phyloP scores from a whole-genome alignment of 2,329 filamentous ascomycete genomes.

The Calycina herbarum region DNA sequence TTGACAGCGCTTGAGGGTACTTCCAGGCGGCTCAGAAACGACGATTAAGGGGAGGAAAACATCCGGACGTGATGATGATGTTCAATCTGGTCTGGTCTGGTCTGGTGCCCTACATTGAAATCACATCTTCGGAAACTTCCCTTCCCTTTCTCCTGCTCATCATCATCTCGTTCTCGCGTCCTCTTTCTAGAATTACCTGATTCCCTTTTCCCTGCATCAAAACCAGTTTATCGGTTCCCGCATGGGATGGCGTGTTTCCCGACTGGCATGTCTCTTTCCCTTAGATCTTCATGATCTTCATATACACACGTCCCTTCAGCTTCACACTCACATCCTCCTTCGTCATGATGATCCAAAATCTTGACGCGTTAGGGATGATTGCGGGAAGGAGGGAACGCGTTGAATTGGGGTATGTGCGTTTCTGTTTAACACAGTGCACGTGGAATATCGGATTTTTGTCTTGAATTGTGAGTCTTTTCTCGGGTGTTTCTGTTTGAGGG shows the following conservation, averaged over 20 bases:
- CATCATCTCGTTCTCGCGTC: background rate
- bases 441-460: slow-evolving; percentile 3
- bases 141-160: background rate
- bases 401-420: background rate
- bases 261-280: background rate
- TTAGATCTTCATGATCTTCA: background rate
- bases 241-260: background rate
- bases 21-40: background rate
- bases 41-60: background rate
- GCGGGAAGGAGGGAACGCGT: background rate
- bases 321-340: background rate
- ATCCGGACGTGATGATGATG: background rate
- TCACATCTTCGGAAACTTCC: background rate
- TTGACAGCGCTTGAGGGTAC: too few species aligned
- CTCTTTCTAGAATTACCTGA: background rate
- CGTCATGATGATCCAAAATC: background rate
- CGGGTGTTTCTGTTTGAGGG: background rate
- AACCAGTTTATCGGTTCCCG: background rate
- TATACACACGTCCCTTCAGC: background rate
- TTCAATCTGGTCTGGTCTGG: background rate
- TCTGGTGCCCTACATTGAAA: background rate
- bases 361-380: background rate
- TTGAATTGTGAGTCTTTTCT: background rate
- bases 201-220: background rate
- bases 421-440: background rate